Evolutionary conservation across 2,329 filamentous ascomycete species (phyloP), one percentile per base, ranked within the genome.

Genomic region (Colletotrichum paranaense): DNA sequence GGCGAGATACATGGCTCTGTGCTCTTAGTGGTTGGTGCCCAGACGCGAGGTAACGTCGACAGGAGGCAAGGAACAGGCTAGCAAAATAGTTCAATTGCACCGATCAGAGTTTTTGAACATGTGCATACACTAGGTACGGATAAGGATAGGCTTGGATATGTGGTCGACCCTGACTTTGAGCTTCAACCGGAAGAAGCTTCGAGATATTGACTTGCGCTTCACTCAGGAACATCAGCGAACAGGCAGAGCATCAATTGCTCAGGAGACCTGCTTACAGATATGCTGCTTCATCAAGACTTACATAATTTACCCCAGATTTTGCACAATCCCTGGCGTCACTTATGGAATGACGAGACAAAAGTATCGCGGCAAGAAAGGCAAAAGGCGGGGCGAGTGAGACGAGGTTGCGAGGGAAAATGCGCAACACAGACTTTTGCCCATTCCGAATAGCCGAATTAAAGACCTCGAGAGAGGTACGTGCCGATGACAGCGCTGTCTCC

Each of bases 391-490:
- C 58, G 38, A 35, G 65, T 35, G 80, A 87, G 79, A 80, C 82
- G 75, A 78, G 84, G 75, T 49, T 49, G 42, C 19, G 42, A 49
- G 42, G 42, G 42, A 70, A 82, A 76, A 85, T 87, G 80, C 85
- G 86, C 67, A 75, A 49, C 86, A 75, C 82, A 82, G 30, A 76
- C 79, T 75, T 49, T 76, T 79, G 66, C 74, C 79, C 74, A 75
- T 82, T 83, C 62, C 82, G 84, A 53, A 77, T 83, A 62, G 77
- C 85, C 62, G 80, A 82, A 24, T 49, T 49, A 8, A 49, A 49
- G 42, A 49, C 42, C 19, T 49, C 8, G 7, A n/a, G 42, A 74
- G 81, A 59, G 82, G 84, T 28, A 52, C 60, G 60, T 59, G 56
- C 56, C 56, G 30, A 59, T 59, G 56, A 38, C 56, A 59, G 30